A percentile compares a stretch with the other conserved stretches of the same genome.
phyloP scores from a whole-genome alignment of 2,329 filamentous ascomycete species.

The Ophidiomyces ophidiicola region DNA sequence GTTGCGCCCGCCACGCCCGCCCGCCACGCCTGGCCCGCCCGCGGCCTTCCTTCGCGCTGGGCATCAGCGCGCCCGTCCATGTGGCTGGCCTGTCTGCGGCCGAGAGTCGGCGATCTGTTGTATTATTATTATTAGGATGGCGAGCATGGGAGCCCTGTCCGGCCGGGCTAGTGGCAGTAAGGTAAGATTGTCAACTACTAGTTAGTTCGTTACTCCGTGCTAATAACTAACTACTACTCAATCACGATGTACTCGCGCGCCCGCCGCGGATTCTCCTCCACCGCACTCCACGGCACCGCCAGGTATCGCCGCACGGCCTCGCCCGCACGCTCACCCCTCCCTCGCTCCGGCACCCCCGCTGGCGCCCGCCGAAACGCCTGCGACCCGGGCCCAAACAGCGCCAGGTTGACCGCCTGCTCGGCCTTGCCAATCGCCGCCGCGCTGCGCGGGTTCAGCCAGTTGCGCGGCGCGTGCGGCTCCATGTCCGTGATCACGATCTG shows the following conservation, averaged over 20 bases:
- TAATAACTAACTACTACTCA: no score
- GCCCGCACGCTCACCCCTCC: not conserved
- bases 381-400: slow-evolving; percentile 10
- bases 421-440: slow-evolving; percentile 8
- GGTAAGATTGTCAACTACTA: no score
- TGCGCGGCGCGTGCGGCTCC: slow-evolving; percentile 11
- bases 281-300: not conserved
- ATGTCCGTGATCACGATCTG: slow-evolving; percentile 14
- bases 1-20: no score
- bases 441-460: slow-evolving; percentile 8
- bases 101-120: no score
- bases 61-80: no score
- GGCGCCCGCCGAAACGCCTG: slow-evolving; percentile 3
- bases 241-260: not conserved
- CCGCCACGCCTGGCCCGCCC: no score
- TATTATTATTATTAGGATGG: no score
- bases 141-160: no score
- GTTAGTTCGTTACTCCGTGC: no score
- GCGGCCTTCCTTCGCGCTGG: no score
- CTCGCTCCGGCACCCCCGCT: not conserved
- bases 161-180: no score
- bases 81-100: no score
- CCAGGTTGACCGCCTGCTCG: slow-evolving; percentile 8
- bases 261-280: slow-evolving; percentile 5
- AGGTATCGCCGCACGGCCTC: not conserved